Evolutionary conservation across 1,284 basidiomycete species (phyloP), one percentile per base, ranked within the genome.

Genomic region (Amylostereum chailletii): DNA sequence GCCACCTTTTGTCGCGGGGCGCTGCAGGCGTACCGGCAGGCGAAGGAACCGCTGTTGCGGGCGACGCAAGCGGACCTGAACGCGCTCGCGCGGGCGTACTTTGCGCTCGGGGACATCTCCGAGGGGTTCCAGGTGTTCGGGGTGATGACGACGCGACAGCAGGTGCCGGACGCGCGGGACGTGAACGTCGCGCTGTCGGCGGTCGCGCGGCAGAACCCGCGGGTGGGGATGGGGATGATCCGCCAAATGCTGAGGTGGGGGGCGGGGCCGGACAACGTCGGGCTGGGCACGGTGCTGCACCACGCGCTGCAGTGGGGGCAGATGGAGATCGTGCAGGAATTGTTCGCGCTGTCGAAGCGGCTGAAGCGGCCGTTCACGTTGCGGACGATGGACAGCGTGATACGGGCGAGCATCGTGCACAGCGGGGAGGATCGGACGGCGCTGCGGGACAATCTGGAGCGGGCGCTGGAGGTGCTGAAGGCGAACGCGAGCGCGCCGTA

Each of bases 231-330:
- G 9, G 56, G 53, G 29, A 68, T 81, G 57, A 60, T 86, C 34
- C 58, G 67, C 45, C 65, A 65, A 32, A 82, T 86, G 76, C 51
- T 66, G 1, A 54, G 63, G 11, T 56, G 57, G 29, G 75, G 77
- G n/a, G 52, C 82, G 40, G 55, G 58, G 40, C 79, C 80, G 1
- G 75, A 79, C 59, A 61, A 60, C 26, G 69, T 77, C 36, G 74
- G 77, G 42, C 79, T 75, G 61, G 80, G 79, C 30, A 82, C 79
- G 0, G 70, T 83, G 43, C 64, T 86, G 48, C 77, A 83, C 53
- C 68, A 71, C 50, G 81, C 82, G 8, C 60, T 76, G 34, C 51
- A 63, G 19, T 68, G 72, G 38, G 65, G 66, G 32, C 71, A 85
- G 51, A 50, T 59, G 38, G 60, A 63, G 40, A 61, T 83, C 29